Evolutionary conservation across 192 early-diverging fungal genomes (phyloP).

Genomic region (Coemansia sp.): DNA sequence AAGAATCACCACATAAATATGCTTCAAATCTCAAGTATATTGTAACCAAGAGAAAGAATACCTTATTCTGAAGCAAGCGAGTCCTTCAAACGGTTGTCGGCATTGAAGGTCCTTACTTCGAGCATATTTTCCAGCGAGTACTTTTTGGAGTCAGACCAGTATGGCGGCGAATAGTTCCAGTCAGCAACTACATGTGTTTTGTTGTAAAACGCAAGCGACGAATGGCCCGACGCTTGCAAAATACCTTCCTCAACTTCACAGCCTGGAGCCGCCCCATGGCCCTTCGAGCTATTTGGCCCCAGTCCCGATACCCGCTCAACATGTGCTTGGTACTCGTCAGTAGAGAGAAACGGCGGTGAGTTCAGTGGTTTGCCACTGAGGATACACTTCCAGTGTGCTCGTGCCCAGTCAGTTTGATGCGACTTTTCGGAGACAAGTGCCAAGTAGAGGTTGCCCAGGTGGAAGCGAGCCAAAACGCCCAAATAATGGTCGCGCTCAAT

Average conservation of each 20-base stretch:
- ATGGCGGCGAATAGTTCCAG: slow-evolving; percentile 39
- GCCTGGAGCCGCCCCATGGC: slow-evolving; percentile 10
- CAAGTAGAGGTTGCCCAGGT: slow-evolving; percentile 57
- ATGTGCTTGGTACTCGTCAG: slow-evolving; percentile 25
- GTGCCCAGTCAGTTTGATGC: slow-evolving; percentile 38
- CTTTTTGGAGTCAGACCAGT: slow-evolving; percentile 59
- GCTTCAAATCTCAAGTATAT: background rate
- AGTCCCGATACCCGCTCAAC: background rate
- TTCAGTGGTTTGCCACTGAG: slow-evolving; percentile 40
- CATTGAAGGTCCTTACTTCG: slow-evolving; percentile 61
- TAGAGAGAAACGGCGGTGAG: slow-evolving; percentile 31
- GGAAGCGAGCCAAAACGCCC: slow-evolving; percentile 58
- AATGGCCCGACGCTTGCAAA: slow-evolving; percentile 20
- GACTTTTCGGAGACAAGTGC: slow-evolving; percentile 12
- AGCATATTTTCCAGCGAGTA: slow-evolving; percentile 67
- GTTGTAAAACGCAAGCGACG: slow-evolving; percentile 32
- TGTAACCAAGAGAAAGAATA: background rate
- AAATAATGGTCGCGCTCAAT: slow-evolving; percentile 67
- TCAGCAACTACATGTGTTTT: background rate
- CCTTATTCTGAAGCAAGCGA: slow-evolving; percentile 8
- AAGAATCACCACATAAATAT: background rate
- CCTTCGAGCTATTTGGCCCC: background rate
- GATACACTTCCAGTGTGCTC: slow-evolving; percentile 53
- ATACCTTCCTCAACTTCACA: slow-evolving; percentile 24
- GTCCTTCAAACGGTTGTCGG: slow-evolving; percentile 40